These are phyloP conservation scores for Globisporangium irregulare DNA, from an alignment of 352 stramenopile species.

Conservation along the genomic window DNA sequence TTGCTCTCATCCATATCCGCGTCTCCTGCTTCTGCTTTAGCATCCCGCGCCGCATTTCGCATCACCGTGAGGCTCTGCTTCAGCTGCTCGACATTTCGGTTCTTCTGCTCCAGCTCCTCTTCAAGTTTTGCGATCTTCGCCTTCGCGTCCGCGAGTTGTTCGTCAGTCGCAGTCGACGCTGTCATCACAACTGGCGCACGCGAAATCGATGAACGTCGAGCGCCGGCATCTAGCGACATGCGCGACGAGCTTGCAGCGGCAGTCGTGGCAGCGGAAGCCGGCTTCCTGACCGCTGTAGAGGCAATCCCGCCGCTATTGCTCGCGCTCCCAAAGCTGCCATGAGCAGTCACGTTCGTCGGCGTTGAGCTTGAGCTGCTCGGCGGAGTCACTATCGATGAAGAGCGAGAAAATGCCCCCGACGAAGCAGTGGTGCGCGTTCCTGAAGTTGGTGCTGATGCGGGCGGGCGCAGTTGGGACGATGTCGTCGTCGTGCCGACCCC, in stretches of 20 bases:
- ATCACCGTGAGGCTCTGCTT: slow-evolving; percentile 57
- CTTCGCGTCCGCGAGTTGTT: slow-evolving; percentile 51
- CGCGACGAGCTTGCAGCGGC: slow-evolving; percentile 13
- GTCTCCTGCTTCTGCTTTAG: slow-evolving; percentile 10
- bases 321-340: not conserved
- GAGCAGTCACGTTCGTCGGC: slow-evolving; percentile 8
- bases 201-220: slow-evolving; percentile 13
- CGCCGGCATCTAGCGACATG: slow-evolving; percentile 27
- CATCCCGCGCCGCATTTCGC: slow-evolving; percentile 29
- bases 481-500: slow-evolving; percentile 18
- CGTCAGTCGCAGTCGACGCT: slow-evolving; percentile 22
- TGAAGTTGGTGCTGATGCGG: slow-evolving; percentile 14
- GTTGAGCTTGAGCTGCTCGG: slow-evolving; percentile 12
- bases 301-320: not conserved
- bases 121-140: slow-evolving; percentile 56
- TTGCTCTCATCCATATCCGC: not conserved
- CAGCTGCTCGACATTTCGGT: slow-evolving; percentile 60
- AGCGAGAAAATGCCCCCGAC: slow-evolving; percentile 12
- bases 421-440: slow-evolving; percentile 6
- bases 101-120: slow-evolving; percentile 69
- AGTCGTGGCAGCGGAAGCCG: slow-evolving; percentile 10
- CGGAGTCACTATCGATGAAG: slow-evolving; percentile 13
- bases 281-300: slow-evolving; percentile 17
- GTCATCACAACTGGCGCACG: slow-evolving; percentile 13
- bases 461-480: slow-evolving; percentile 12